Evolutionary conservation across 2,329 filamentous ascomycete species (phyloP), one percentile per base, ranked within the genome.

Genomic region (Chrysosporium queenslandicum): DNA sequence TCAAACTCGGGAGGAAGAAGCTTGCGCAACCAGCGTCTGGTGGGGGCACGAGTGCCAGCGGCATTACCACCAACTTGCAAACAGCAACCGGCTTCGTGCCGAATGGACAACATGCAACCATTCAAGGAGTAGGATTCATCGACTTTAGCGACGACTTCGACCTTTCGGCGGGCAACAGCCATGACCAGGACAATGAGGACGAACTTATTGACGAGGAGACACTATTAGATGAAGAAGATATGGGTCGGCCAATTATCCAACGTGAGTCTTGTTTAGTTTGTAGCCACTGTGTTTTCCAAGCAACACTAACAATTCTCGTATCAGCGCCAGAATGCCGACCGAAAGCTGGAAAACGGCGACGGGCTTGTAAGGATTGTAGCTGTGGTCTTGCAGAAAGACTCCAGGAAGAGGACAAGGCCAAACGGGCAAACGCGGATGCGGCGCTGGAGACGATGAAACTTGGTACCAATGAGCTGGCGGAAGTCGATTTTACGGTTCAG

Each of bases 311-410:
- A 36, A 51, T n/a, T 51, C 3, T 51, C 20, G 40, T 9, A 52
- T 12, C 52, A 87, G 90, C 92, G 49, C 79, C 84, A 23, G 87
- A 94, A 66, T 98, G 92, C 69, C 81, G 83, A 54, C 90, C 91
- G 45, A 87, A 92, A 71, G 78, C 83, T 41, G 88, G 87, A 54
- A 94, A 94, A 74, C 83, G 91, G 60, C 85, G 91, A 52, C 83
- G 90, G 56, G 89, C 92, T 53, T 98, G 92, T 77, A 97, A 98
- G 72, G 92, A 98, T 74, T 98, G 92, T 75, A 91, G 87, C 7
- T 98, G 92, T 66, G 92, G 92, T 47, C 81, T 98, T 23, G 88
- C 90, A 21, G 81, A 92, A 67, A 82, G 85, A 56, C 71, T 97
- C 47, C 86, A 88, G 61, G 84, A 83, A n/a, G 88, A 97, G 73